Conservation (phyloP, 1,284 basidiomycete species). For the Flammula alnicola region DNA sequence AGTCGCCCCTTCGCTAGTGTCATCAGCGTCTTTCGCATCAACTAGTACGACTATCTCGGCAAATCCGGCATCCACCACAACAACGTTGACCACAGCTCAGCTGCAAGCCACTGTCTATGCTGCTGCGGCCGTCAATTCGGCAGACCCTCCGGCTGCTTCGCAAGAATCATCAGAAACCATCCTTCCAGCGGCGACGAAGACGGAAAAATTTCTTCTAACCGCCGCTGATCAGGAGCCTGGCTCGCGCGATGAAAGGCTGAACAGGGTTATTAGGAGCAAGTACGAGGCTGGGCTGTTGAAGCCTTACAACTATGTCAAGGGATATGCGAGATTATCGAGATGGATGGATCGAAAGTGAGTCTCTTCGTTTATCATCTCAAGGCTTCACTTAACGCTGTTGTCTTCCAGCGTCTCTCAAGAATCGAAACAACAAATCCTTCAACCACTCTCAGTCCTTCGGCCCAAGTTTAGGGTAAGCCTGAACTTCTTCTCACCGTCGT, state of each 20-base stretch:
- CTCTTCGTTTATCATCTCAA: conserved; percentile 1
- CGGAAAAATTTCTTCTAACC: conserved; percentile 90
- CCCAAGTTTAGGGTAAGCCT: conserved; percentile 86
- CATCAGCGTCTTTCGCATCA: conserved; percentile 44
- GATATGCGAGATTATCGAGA: conserved; percentile 84
- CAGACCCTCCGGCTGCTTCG: conserved; percentile 11
- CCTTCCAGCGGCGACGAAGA: conserved; percentile 73
- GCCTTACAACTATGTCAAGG: conserved; percentile 97
- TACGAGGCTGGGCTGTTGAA: conserved; percentile 95
- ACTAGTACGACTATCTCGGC: conserved; percentile 17
- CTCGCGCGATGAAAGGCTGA: conserved; percentile 88
- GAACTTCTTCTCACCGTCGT: conserved; percentile 1
- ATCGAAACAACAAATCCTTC: conserved; percentile 88
- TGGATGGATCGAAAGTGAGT: conserved; percentile 94
- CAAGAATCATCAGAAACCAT: conserved; percentile 36
- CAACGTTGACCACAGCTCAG: conserved; percentile 11
- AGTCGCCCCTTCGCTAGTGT: conserved; percentile 53
- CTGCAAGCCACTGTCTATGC: conserved; percentile 21
- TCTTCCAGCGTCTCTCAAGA: conserved; percentile 78
- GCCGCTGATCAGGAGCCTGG: conserved; percentile 96
- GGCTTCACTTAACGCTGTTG: conserved; percentile 5
- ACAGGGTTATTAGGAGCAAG: conserved; percentile 93
- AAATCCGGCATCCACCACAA: conserved; percentile 18
- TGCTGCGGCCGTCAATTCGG: conserved; percentile 17
- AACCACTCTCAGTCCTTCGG: conserved; percentile 87